These are phyloP conservation scores for Pharnaceum exiguum DNA, from an alignment of 148 eudicot species.

Conservation along the genomic window DNA sequence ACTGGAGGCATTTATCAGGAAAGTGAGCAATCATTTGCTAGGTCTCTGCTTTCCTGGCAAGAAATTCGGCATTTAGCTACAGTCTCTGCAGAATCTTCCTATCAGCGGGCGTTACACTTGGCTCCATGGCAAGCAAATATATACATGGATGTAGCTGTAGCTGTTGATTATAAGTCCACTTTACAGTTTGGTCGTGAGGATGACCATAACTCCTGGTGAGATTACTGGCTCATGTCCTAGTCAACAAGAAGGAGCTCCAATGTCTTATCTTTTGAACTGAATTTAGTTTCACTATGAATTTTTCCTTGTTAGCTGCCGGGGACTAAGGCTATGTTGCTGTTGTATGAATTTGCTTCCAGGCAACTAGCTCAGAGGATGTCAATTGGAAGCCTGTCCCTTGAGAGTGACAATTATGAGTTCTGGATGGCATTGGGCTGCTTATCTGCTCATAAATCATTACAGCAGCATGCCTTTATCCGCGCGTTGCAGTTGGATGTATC, in stretches of 20 bases:
- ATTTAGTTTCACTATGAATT: neutral
- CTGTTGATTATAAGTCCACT: constrained; percentile 47
- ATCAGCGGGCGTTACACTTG: constrained; percentile 91
- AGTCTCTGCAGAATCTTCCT: constrained; percentile 54
- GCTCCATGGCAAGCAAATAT: constrained; percentile 91
- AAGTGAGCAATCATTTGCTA: constrained; percentile 46
- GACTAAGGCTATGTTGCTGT: neutral
- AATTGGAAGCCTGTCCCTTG: constrained; percentile 83
- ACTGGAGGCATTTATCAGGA: constrained; percentile 38
- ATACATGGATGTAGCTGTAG: constrained; percentile 76
- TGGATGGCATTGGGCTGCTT: constrained; percentile 90
- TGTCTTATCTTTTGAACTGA: too few species aligned
- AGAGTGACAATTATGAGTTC: constrained; percentile 74
- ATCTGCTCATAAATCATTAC: constrained; percentile 54
- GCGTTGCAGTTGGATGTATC: constrained; percentile 87
- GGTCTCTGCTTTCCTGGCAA: constrained; percentile 65
- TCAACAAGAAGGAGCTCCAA: too few species aligned
- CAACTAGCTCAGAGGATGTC: constrained; percentile 84
- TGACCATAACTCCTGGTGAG: constrained; percentile 50
- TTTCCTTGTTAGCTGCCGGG: neutral
- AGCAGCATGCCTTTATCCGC: constrained; percentile 84
- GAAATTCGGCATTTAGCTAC: constrained; percentile 56
- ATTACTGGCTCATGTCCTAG: too few species aligned
- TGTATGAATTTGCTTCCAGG: constrained; percentile 42
- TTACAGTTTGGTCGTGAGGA: constrained; percentile 33